A percentile compares a stretch with the other conserved stretches of the same genome.
These are phyloP conservation scores for Crucibulum laeve DNA, from an alignment of 768 basidiomycete species.

Conservation along the genomic window DNA sequence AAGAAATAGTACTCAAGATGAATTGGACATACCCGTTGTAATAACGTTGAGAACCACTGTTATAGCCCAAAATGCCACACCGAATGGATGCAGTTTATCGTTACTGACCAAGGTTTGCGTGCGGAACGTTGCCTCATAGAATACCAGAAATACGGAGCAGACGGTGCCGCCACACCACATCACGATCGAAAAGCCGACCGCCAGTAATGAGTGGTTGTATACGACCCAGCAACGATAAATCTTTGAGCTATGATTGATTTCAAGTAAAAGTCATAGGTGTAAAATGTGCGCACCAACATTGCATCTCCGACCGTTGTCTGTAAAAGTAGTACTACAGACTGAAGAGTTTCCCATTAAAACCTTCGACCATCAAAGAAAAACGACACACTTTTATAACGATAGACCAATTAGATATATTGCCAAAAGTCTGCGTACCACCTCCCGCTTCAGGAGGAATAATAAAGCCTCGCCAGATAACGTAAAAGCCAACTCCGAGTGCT, in stretches of 20 bases:
- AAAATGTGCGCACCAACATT: conserved; percentile 5
- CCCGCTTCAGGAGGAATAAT: conserved; percentile 8
- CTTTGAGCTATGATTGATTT: neutral
- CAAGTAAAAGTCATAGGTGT: neutral
- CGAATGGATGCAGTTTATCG: conserved; percentile 4
- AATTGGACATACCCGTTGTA: conserved; percentile 10
- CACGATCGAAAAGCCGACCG: conserved; percentile 10
- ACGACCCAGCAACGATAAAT: conserved; percentile 20
- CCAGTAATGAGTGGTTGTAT: conserved; percentile 11
- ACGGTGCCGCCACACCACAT: conserved; percentile 14
- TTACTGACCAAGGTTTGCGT: conserved; percentile 3
- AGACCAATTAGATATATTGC: too few relatives aligned
- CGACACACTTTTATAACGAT: conserved; percentile 5
- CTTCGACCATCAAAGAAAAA: neutral
- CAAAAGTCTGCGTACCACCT: conserved; percentile 4
- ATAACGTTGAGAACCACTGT: conserved; percentile 10
- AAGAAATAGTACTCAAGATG: neutral
- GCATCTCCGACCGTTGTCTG: conserved; percentile 11
- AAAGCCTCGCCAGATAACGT: conserved; percentile 9
- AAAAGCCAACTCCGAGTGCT: conserved; percentile 6
- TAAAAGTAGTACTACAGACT: conserved; percentile 7
- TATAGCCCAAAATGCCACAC: conserved; percentile 10
- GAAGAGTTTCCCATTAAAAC: neutral
- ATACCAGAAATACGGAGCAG: conserved; percentile 4
- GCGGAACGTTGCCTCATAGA: conserved; percentile 6